phyloP scores from a whole-genome alignment of 2,329 filamentous ascomycete genomes.

The Aspergillus novoparasiticus region DNA sequence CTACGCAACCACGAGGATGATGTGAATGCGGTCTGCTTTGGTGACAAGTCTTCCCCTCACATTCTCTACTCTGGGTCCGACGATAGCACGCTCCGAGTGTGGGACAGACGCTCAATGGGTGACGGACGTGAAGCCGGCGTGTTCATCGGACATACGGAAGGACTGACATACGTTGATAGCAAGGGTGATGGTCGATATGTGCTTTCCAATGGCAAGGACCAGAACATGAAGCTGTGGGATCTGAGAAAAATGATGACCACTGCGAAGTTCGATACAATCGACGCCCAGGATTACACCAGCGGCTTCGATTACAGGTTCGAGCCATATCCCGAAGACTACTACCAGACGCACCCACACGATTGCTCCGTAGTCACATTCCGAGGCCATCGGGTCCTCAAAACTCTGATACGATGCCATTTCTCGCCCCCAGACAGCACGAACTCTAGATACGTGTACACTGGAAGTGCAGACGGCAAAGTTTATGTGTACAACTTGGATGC shows the following conservation, averaged over 20 bases:
- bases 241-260: conserved; percentile 83
- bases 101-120: conserved; percentile 78
- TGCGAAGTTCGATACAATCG: conserved; percentile 56
- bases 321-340: conserved; percentile 56
- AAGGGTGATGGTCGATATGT: conserved; percentile 90
- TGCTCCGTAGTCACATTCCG: conserved; percentile 93
- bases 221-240: conserved; percentile 98
- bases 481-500: conserved; percentile 94
- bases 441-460: conserved; percentile 89
- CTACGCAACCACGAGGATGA: conserved; percentile 81
- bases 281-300: conserved; percentile 56
- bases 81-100: conserved; percentile 91
- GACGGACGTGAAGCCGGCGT: conserved; percentile 65
- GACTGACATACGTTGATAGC: conserved; percentile 69
- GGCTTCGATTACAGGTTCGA: conserved; percentile 66
- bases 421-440: conserved; percentile 84
- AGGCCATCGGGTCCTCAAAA: conserved; percentile 84
- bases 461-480: conserved; percentile 85
- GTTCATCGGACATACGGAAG: conserved; percentile 67
- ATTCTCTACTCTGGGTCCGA: conserved; percentile 96
- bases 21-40: conserved; percentile 96
- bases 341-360: conserved; percentile 73
- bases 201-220: conserved; percentile 91
- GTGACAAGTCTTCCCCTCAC: conserved; percentile 83
- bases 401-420: conserved; percentile 93